Percentiles rank a stretch among this genome's conserved stretches.
Evolutionary conservation across 228 moss, liverwort and hornwort genomes (phyloP).

Genomic region (Sphagnum fallax): DNA sequence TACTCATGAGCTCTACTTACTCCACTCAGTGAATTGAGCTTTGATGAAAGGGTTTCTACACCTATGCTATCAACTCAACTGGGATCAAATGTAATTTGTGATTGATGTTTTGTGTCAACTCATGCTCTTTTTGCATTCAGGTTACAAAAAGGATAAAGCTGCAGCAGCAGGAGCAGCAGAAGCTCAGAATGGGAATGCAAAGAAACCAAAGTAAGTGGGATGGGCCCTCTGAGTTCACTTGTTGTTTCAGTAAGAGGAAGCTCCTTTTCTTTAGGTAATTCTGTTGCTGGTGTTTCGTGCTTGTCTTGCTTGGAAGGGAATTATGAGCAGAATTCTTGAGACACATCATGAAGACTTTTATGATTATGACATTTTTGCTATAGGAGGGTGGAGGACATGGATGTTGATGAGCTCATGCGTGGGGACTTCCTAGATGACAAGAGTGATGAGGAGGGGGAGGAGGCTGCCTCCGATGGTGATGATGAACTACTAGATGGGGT

Average conservation of each 20-base stretch:
- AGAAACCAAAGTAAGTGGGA: conserved; percentile 29
- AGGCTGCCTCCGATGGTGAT: conserved; percentile 26
- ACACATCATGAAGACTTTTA: no score
- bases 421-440: conserved; percentile 46
- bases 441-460: conserved; percentile 37
- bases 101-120: no score
- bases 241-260: not conserved
- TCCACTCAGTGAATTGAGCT: no score
- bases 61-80: no score
- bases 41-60: no score
- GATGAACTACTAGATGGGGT: conserved; percentile 47
- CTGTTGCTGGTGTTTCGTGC: not conserved
- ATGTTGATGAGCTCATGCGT: conserved; percentile 58
- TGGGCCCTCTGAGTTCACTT: not conserved
- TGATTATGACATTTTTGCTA: conserved; percentile 5
- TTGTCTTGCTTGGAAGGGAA: no score
- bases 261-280: not conserved
- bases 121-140: conserved; percentile 4
- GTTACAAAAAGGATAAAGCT: conserved; percentile 44
- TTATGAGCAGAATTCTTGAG: no score
- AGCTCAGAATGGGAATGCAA: conserved; percentile 18
- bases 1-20: no score
- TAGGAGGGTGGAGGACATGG: conserved; percentile 70
- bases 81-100: no score
- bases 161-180: conserved; percentile 13